These are phyloP conservation scores for Coleophoma crateriformis DNA, from an alignment of 2,329 filamentous ascomycete species.

Conservation along the genomic window DNA sequence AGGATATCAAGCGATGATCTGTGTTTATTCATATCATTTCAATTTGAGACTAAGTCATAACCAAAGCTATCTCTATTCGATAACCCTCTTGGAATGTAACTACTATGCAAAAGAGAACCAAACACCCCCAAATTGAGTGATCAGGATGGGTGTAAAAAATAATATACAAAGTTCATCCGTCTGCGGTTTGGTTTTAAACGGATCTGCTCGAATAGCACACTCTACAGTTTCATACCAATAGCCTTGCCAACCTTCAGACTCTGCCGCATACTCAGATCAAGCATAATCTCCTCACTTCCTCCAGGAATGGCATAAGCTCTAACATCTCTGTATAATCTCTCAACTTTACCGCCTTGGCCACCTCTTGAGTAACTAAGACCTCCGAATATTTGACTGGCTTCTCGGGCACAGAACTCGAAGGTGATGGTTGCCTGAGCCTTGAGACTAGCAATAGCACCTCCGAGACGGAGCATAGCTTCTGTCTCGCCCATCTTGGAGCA, in stretches of 20 bases:
- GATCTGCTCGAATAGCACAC: neutral
- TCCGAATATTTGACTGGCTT: constrained; percentile 96
- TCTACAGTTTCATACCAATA: constrained; percentile 88
- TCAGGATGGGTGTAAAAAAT: neutral
- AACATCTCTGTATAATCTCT: constrained; percentile 91
- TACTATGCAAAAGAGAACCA: too few species aligned
- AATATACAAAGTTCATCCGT: neutral
- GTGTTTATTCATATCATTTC: too few species aligned
- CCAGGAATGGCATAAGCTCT: constrained; percentile 94
- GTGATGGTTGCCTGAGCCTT: constrained; percentile 93
- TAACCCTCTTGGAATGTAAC: too few species aligned
- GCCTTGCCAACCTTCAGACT: constrained; percentile 82
- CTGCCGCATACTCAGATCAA: constrained; percentile 92
- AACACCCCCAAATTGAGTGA: too few species aligned
- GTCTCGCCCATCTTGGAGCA: constrained; percentile 89
- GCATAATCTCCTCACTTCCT: constrained; percentile 97
- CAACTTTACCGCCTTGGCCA: constrained; percentile 91
- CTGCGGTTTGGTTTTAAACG: neutral
- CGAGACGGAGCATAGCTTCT: constrained; percentile 92
- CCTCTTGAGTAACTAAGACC: constrained; percentile 88
- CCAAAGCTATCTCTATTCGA: too few species aligned
- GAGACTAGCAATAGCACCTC: constrained; percentile 85
- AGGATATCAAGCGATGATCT: too few species aligned
- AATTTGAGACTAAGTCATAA: too few species aligned
- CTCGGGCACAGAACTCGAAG: constrained; percentile 95